Conservation (phyloP, 2,329 filamentous ascomycete genomes). For the Nemania sp. region DNA sequence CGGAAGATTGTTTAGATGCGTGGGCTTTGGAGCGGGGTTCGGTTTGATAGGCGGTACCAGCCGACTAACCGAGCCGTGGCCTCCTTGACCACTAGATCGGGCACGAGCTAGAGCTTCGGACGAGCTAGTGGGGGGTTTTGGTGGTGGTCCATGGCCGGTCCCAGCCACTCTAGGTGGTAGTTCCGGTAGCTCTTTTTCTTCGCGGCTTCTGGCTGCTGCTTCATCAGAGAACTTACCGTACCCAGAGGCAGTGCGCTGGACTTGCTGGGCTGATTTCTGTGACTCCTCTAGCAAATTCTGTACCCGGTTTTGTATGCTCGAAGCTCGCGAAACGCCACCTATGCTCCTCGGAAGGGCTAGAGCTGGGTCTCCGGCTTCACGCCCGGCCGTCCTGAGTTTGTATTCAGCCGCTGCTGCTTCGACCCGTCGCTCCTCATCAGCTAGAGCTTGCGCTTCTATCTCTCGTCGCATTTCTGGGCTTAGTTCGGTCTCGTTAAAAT, state of each 20-base stretch:
- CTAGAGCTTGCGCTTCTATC: conserved; percentile 78
- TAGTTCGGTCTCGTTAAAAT: conserved; percentile 68
- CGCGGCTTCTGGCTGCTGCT: conserved; percentile 43
- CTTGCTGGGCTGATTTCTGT: conserved; percentile 57
- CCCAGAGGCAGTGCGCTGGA: conserved; percentile 77
- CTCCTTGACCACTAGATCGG: conserved; percentile 27
- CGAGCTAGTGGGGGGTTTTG: conserved; percentile 33
- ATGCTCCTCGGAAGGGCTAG: conserved; percentile 57
- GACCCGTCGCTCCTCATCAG: conserved; percentile 88
- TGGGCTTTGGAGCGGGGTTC: conserved; percentile 63
- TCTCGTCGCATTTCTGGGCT: conserved; percentile 89
- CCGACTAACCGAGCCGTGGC: conserved; percentile 31
- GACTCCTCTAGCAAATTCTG: conserved; percentile 84
- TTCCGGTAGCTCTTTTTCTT: conserved; percentile 48
- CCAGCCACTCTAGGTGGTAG: conserved; percentile 58
- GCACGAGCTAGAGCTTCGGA: conserved; percentile 32
- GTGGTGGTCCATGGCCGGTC: conserved; percentile 31
- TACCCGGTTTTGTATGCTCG: conserved; percentile 90
- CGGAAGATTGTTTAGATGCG: conserved; percentile 61
- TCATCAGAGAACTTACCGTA: conserved; percentile 84
- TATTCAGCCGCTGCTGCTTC: conserved; percentile 90
- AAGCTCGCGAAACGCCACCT: conserved; percentile 67
- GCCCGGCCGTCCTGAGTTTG: conserved; percentile 70
- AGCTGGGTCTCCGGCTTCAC: conserved; percentile 48
- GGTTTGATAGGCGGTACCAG: conserved; percentile 50